Evolutionary conservation across 192 early-diverging fungal genomes (phyloP), one percentile per base, ranked within the genome.

Genomic region (Podila horticola): DNA sequence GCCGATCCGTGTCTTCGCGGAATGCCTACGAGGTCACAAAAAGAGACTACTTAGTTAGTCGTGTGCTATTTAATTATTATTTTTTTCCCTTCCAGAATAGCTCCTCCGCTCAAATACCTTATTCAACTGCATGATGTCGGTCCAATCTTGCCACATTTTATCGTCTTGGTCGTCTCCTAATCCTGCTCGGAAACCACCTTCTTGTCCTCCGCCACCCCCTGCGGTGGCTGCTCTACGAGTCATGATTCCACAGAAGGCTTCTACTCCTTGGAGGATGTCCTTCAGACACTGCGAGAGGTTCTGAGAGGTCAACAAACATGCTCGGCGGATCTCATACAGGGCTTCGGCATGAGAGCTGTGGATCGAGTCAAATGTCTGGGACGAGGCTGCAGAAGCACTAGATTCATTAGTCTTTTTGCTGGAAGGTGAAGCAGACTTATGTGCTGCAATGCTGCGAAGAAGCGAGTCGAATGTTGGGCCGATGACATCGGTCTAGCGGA

Each of bases 401-500:
- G n/a, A 6, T 26, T 30, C 22, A 26, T 8, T 26, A 4, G 6
- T 5, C 22, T 29, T 26, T 45, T 10, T 2, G 67, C 38, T n/a
- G 36, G 50, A 45, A 60, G 65, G 20, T 63, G 33, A 13, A 15
- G 30, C n/a, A n/a, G 69, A 22, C 41, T 72, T 60, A 45, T 72
- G 64, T 17, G 64, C 61, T 6, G 34, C 41, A 17, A 85, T 85
- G 20, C 48, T 72, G 24, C 67, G 51, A 49, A 85, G 58, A 20
- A 85, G 69, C 33, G 55, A 55, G 30, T 81, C 62, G 41, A 76
- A 85, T 31, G 79, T 82, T 4, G 79, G 72, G 11, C 74, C 71
- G n/a, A 85, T 85, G 13, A 85, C 81, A 60, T 85, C 84, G 71
- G 76, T 82, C 84, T 85, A 20, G n/a, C 8, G 41, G 13, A 22